Conservation (phyloP, 2,329 filamentous ascomycete genomes). For the Diaporthe destruens region DNA sequence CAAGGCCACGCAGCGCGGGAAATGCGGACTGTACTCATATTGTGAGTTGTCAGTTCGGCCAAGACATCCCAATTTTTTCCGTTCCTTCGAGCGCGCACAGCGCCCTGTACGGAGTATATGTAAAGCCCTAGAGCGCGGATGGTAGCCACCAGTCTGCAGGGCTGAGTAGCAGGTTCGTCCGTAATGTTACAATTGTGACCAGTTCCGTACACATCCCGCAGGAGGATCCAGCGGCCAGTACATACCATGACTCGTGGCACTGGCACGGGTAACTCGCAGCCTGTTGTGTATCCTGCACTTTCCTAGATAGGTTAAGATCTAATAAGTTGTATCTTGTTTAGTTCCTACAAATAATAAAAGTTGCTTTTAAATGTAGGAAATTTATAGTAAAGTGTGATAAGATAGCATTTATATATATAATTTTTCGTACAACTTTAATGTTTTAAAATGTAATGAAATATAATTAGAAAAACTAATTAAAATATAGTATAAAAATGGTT, state of each 20-base stretch:
- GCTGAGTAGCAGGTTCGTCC: neutral
- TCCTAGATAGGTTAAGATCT: neutral
- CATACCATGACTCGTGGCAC: neutral
- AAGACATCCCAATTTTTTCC: neutral
- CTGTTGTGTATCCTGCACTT: neutral
- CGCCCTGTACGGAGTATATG: neutral
- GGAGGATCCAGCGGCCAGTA: neutral
- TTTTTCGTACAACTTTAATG: too few relatives aligned
- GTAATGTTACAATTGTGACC: neutral
- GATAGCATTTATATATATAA: too few relatives aligned
- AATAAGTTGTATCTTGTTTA: neutral
- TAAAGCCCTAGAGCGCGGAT: neutral
- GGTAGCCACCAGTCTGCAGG: conserved; percentile 5
- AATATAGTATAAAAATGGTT: neutral
- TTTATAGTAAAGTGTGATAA: neutral
- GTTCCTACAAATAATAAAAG: neutral
- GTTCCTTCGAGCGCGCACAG: neutral
- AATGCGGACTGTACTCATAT: neutral
- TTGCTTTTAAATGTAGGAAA: neutral
- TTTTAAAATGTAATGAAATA: too few relatives aligned
- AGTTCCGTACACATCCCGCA: neutral
- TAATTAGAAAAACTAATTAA: too few relatives aligned
- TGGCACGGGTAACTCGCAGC: neutral
- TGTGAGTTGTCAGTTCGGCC: conserved; percentile 7
- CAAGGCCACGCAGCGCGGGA: neutral